Conservation (phyloP, 805 yeast genomes). For the Cyberlindnera nakhonratchasimensis region DNA sequence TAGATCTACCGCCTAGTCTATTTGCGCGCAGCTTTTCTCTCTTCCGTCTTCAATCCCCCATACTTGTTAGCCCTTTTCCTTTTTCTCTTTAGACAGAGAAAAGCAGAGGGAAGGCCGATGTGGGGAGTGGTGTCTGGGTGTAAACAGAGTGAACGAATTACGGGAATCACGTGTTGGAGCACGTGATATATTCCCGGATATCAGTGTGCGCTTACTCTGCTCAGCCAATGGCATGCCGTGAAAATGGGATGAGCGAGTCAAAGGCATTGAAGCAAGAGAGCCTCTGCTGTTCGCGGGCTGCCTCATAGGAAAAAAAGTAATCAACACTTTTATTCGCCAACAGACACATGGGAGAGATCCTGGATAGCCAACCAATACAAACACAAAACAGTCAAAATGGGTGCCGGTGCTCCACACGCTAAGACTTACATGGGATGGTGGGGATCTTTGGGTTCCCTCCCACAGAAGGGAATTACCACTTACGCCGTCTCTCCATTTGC, state of each 20-base stretch:
- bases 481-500: slow-evolving; percentile 94
- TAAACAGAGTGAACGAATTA: not conserved
- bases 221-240: slow-evolving; percentile 17
- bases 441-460: slow-evolving; percentile 87
- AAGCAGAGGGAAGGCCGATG: too few relatives aligned
- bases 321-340: too few relatives aligned
- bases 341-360: too few relatives aligned
- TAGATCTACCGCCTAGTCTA: too few relatives aligned
- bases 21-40: too few relatives aligned
- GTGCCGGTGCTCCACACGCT: slow-evolving; percentile 58
- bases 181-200: not conserved
- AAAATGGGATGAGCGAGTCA: slow-evolving; percentile 12
- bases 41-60: too few relatives aligned
- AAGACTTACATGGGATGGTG: slow-evolving; percentile 95
- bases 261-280: too few relatives aligned
- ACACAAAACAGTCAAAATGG: slow-evolving; percentile 40
- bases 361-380: not conserved
- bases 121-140: too few relatives aligned
- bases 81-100: too few relatives aligned
- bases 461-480: slow-evolving; percentile 79
- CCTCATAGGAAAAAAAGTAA: too few relatives aligned
- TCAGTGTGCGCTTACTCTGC: not conserved
- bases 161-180: not conserved
- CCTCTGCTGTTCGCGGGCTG: too few relatives aligned
- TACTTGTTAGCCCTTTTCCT: too few relatives aligned